Evolutionary conservation across 208 protist species (phyloP), one percentile per base, ranked within the genome.

Genomic region (Blastocrithidia nonstop): DNA sequence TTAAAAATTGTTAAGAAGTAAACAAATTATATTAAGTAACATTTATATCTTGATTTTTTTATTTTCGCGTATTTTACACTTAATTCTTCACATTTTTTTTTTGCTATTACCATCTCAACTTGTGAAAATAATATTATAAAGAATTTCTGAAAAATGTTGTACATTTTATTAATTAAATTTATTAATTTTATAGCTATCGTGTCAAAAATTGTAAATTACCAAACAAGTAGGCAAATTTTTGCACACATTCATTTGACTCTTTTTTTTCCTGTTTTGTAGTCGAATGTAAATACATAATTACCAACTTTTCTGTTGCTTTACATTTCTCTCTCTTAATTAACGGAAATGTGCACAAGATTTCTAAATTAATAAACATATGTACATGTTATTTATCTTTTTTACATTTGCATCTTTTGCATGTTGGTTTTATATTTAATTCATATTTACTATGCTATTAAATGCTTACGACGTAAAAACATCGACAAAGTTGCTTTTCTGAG

Each of bases 11-110:
- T n/a, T n/a, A n/a, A n/a, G n/a, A n/a, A n/a, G n/a, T n/a, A n/a
- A n/a, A n/a, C n/a, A n/a, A n/a, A n/a, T n/a, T n/a, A n/a, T 43
- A 17, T 43, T 23, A 9, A 38, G 9, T 15, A 26, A 26, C 38
- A 23, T 43, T 43, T 15, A 15, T 43, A 9, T 41, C 24, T 47
- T 47, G 31, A 32, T 47, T 47, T 47, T 47, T 47, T 37, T 22
- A 32, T 9, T 11, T 22, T 6, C 6, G 13, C 17, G 43, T 33
- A 40, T 33, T 40, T 6, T 13, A 9, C 24, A 45, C 9, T 40
- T 9, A 15, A 11, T 40, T 22, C 24, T 41, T 35, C 15, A 16
- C 29, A 15, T 47, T 41, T 47, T 47, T 41, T 47, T 47, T 47
- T 33, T 22, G n/a, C 16, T 45, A 41, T 42, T 42, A 45, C 16